Evolutionary conservation across 2,329 filamentous ascomycete genomes (phyloP).

Genomic region (Nakataea oryzae): DNA sequence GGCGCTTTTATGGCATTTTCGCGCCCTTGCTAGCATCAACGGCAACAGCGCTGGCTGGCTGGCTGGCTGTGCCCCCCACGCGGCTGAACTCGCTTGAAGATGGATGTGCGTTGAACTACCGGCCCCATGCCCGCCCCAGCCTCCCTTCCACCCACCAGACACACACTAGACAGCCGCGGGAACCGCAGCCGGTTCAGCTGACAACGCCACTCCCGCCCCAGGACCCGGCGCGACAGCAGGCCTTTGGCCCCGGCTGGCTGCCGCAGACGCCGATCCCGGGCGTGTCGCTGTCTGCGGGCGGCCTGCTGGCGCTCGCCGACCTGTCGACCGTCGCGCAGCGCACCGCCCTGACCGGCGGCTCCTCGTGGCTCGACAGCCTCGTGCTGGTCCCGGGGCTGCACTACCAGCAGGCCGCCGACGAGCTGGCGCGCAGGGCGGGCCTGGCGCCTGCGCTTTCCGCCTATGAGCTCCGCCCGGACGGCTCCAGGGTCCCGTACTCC

Average conservation of each 20-base stretch:
- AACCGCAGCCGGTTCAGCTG: no score
- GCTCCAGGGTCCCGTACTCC: slow-evolving; percentile 19
- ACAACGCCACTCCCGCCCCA: not conserved
- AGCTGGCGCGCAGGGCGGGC: slow-evolving; percentile 31
- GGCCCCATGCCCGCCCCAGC: not conserved
- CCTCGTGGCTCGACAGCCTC: slow-evolving; percentile 44
- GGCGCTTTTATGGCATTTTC: not conserved
- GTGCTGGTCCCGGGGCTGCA: slow-evolving; percentile 51
- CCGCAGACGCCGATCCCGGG: slow-evolving; percentile 30
- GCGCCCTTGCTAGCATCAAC: not conserved
- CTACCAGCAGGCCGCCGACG: slow-evolving; percentile 45
- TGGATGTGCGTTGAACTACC: not conserved
- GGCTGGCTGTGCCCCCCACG: not conserved
- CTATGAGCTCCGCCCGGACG: slow-evolving; percentile 19
- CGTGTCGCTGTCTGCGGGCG: slow-evolving; percentile 37
- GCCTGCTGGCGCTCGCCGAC: slow-evolving; percentile 48
- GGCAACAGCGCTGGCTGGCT: not conserved
- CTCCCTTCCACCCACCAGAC: not conserved
- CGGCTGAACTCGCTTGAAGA: not conserved
- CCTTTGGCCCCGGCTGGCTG: slow-evolving; percentile 24
- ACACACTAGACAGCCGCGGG: not conserved
- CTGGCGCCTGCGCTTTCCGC: slow-evolving; percentile 21
- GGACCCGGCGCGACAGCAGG: not conserved
- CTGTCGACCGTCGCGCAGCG: slow-evolving; percentile 43
- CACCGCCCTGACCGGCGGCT: slow-evolving; percentile 45